Percentiles rank a stretch among this genome's conserved stretches.
Conservation (phyloP, 1,284 basidiomycete genomes). For the Phylloboletellus chloephorus region DNA sequence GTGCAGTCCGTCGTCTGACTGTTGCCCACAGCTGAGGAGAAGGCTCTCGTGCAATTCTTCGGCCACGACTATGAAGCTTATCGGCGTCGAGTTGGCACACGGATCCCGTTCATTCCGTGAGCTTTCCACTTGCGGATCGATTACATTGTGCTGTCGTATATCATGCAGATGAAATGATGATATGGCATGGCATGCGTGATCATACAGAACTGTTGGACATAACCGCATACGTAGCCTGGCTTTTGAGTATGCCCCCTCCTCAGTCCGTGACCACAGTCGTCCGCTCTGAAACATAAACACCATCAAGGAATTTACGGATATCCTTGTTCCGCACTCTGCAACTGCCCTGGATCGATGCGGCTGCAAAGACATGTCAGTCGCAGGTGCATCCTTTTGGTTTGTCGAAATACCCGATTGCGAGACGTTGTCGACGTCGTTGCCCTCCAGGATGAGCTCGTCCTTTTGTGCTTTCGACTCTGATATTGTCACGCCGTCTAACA, state of each 20-base stretch:
- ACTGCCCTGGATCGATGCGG: conserved; percentile 91
- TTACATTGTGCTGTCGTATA: conserved; percentile 1
- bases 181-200: conserved; percentile 24
- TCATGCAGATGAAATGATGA: conserved; percentile 8
- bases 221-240: conserved; percentile 22
- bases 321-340: conserved; percentile 98
- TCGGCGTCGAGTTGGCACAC: conserved; percentile 60
- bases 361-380: conserved; percentile 36
- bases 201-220: conserved; percentile 26
- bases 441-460: conserved; percentile 91
- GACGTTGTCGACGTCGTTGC: conserved; percentile 93
- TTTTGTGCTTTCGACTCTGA: conserved; percentile 93
- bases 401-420: conserved; percentile 75
- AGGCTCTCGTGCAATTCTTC: conserved; percentile 71
- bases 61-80: conserved; percentile 75
- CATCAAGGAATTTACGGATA: conserved; percentile 91
- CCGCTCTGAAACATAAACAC: conserved; percentile 91
- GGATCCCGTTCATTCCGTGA: conserved; percentile 65
- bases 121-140: conserved; percentile 24
- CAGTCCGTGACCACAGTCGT: conserved; percentile 53
- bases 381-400: not conserved
- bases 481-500: conserved; percentile 88
- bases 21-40: conserved; percentile 61
- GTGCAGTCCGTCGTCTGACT: conserved; percentile 7
- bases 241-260: conserved; percentile 19